Evolutionary conservation across 352 stramenopile species (phyloP).

Genomic region (Plasmopara viticola): DNA sequence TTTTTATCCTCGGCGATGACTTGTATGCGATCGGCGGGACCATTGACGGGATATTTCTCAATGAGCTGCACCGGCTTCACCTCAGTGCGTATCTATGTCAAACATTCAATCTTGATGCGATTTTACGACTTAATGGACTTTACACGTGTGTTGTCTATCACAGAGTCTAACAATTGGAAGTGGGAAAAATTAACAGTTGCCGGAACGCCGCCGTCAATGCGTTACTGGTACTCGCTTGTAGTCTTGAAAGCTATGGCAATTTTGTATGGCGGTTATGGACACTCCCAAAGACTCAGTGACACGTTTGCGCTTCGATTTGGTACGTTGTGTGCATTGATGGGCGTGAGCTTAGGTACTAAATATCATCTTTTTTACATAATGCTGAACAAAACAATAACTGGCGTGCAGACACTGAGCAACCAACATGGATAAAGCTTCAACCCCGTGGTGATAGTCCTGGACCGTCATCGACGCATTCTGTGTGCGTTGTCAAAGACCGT

Average conservation of each 20-base stretch:
- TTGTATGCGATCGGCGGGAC: conserved; percentile 55
- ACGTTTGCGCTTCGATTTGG: conserved; percentile 53
- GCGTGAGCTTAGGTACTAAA: no score
- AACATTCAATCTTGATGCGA: no score
- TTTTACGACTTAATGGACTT: neutral
- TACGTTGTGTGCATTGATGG: neutral
- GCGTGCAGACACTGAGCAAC: conserved; percentile 24
- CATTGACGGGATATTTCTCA: conserved; percentile 54
- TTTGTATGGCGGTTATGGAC: conserved; percentile 52
- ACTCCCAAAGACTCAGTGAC: conserved; percentile 40
- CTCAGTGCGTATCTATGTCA: conserved; percentile 19
- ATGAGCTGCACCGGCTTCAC: conserved; percentile 42
- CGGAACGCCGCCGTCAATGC: conserved; percentile 44
- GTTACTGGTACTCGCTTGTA: conserved; percentile 54
- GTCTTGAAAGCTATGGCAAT: conserved; percentile 38
- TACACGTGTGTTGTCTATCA: neutral
- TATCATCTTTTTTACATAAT: no score
- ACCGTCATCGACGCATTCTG: conserved; percentile 43
- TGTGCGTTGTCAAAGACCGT: conserved; percentile 35
- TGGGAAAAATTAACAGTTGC: conserved; percentile 42
- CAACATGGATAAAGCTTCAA: conserved; percentile 45
- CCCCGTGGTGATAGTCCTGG: conserved; percentile 40
- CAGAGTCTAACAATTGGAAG: conserved; percentile 37
- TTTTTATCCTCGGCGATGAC: conserved; percentile 39
- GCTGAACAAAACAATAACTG: neutral